phyloP scores from a whole-genome alignment of 345 rosid genomes.

The Punica granatum region DNA sequence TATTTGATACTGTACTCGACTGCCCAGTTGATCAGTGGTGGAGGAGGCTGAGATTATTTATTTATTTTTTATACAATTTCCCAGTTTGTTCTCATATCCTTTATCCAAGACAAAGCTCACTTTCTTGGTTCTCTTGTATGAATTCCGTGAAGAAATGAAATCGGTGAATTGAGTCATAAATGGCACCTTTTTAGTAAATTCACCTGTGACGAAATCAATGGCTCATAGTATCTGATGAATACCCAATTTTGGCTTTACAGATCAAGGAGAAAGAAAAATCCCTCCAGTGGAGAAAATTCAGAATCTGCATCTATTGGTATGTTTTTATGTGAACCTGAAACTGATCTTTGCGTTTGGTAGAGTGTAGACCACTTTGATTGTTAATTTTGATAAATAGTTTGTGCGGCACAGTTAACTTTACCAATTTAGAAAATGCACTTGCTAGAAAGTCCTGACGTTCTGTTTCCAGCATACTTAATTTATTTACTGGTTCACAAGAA shows the following conservation, averaged over 20 bases:
- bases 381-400: neutral
- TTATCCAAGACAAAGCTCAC: neutral
- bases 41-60: neutral
- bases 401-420: neutral
- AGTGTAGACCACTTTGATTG: neutral
- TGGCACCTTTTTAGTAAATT: neutral
- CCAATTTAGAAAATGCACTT: neutral
- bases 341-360: neutral
- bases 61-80: neutral
- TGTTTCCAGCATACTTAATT: neutral
- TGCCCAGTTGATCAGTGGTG: neutral
- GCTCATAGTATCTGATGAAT: neutral
- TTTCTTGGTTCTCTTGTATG: neutral
- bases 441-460: neutral
- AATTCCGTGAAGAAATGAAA: neutral
- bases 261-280: constrained; percentile 85
- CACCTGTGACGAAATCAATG: neutral
- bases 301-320: constrained; percentile 69
- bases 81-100: neutral
- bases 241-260: constrained; percentile 30
- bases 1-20: neutral
- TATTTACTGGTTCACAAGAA: neutral
- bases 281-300: constrained; percentile 63
- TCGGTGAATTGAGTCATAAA: neutral
- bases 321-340: neutral